Evolutionary conservation across 2,329 filamentous ascomycete genomes (phyloP).

Genomic region (Colletotrichum navitas): DNA sequence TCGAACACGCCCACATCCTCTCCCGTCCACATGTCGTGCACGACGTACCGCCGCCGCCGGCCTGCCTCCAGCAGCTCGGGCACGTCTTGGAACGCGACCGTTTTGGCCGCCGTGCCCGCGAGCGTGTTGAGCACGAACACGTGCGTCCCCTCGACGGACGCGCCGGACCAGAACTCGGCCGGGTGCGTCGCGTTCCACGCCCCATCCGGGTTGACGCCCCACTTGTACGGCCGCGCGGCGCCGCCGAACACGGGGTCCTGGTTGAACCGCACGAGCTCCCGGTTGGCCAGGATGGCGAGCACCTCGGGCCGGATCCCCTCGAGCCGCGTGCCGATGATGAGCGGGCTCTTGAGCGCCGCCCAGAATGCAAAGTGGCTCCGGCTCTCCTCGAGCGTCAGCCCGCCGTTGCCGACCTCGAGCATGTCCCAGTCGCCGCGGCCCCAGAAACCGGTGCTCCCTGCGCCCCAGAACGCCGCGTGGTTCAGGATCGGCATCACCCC

Average conservation of each 20-base stretch:
- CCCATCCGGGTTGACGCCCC: slow-evolving; percentile 63
- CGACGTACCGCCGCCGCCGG: slow-evolving; percentile 49
- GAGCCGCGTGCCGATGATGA: slow-evolving; percentile 62
- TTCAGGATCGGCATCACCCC: slow-evolving; percentile 58
- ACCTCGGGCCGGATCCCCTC: slow-evolving; percentile 51
- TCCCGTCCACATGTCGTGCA: slow-evolving; percentile 62
- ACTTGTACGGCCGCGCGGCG: slow-evolving; percentile 60
- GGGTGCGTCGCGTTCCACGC: slow-evolving; percentile 62
- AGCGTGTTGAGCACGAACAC: slow-evolving; percentile 62
- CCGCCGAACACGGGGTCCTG: slow-evolving; percentile 59
- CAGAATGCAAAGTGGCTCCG: slow-evolving; percentile 65
- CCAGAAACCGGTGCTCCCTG: slow-evolving; percentile 57
- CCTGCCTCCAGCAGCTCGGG: slow-evolving; percentile 51
- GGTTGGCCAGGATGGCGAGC: slow-evolving; percentile 58
- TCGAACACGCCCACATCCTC: slow-evolving; percentile 53
- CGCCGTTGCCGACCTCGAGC: slow-evolving; percentile 63
- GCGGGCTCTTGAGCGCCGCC: slow-evolving; percentile 63
- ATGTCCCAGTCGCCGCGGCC: slow-evolving; percentile 65
- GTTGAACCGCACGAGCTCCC: slow-evolving; percentile 56
- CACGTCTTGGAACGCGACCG: slow-evolving; percentile 57
- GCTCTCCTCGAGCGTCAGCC: slow-evolving; percentile 59
- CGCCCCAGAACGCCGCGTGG: slow-evolving; percentile 60
- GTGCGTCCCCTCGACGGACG: slow-evolving; percentile 57
- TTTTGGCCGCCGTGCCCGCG: slow-evolving; percentile 50
- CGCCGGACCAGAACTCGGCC: slow-evolving; percentile 64